A percentile compares a stretch with the other conserved stretches of the same genome.
Evolutionary conservation across 495 filamentous ascomycete species (phyloP).

Genomic region (Lindgomyces ingoldianus): DNA sequence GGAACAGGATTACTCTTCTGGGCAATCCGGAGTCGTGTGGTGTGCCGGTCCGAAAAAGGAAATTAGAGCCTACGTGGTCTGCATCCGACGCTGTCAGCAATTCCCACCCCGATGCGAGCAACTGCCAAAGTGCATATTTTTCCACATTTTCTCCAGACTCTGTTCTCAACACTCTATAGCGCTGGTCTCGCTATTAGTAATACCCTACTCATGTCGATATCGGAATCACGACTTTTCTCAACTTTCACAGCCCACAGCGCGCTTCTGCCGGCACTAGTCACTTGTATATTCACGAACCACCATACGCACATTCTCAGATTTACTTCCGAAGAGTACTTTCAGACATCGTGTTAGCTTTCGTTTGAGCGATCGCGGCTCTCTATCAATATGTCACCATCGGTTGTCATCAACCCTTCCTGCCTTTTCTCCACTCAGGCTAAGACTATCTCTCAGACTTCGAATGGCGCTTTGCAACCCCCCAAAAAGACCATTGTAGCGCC

Average conservation of each 20-base stretch:
- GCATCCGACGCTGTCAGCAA: neutral
- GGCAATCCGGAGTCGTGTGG: slow-evolving; percentile 3
- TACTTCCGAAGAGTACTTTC: too few species aligned
- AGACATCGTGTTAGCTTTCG: neutral
- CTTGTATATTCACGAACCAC: too few species aligned
- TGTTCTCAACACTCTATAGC: too few species aligned
- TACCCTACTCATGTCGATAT: too few species aligned
- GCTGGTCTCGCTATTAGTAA: too few species aligned
- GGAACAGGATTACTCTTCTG: slow-evolving; percentile 10
- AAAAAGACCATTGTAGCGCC: slow-evolving; percentile 20
- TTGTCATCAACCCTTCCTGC: neutral
- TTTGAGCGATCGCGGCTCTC: neutral
- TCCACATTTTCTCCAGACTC: neutral
- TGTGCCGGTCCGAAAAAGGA: neutral
- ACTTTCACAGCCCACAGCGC: too few species aligned
- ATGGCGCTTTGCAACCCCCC: neutral
- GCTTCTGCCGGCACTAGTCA: too few species aligned
- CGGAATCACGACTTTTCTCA: too few species aligned
- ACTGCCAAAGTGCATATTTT: neutral
- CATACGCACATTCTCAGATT: too few species aligned
- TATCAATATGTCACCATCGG: slow-evolving; percentile 1
- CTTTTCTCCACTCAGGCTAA: neutral
- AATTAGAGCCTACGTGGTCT: neutral
- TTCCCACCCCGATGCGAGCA: neutral
- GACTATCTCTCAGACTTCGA: slow-evolving; percentile 3